A percentile compares a stretch with the other conserved stretches of the same genome.
Conservation (phyloP, 345 rosid genomes). For the Orychophragmus violaceus region DNA sequence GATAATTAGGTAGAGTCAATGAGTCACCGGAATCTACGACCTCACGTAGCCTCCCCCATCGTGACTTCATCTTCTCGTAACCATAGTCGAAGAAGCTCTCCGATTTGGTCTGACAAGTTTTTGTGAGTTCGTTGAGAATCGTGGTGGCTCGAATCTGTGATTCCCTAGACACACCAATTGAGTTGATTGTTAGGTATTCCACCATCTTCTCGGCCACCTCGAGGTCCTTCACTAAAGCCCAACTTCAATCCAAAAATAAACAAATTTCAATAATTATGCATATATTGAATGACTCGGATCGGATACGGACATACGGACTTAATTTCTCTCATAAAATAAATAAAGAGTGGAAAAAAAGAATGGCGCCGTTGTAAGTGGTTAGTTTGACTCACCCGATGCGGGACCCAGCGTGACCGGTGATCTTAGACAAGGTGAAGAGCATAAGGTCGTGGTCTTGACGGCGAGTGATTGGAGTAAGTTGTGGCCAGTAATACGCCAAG, state of each 20-base stretch:
- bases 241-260: constrained; percentile 28
- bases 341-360: neutral
- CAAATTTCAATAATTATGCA: neutral
- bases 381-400: constrained; percentile 63
- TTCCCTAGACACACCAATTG: constrained; percentile 77
- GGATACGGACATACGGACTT: neutral
- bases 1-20: constrained; percentile 47
- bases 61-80: constrained; percentile 36
- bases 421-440: constrained; percentile 86
- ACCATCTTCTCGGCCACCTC: constrained; percentile 62
- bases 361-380: neutral
- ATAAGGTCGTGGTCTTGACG: constrained; percentile 61
- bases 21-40: constrained; percentile 30
- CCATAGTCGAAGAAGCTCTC: constrained; percentile 55
- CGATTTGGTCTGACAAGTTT: constrained; percentile 27
- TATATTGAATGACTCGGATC: too few relatives aligned
- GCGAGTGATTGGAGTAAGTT: constrained; percentile 55
- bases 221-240: constrained; percentile 73
- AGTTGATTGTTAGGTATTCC: constrained; percentile 42
- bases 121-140: constrained; percentile 41
- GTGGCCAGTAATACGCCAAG: constrained; percentile 92
- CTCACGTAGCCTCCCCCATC: constrained; percentile 58
- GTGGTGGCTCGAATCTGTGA: constrained; percentile 72
- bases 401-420: constrained; percentile 89
- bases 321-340: neutral